Conservation (phyloP, 2,329 filamentous ascomycete species). For the Camillea tinctor region DNA sequence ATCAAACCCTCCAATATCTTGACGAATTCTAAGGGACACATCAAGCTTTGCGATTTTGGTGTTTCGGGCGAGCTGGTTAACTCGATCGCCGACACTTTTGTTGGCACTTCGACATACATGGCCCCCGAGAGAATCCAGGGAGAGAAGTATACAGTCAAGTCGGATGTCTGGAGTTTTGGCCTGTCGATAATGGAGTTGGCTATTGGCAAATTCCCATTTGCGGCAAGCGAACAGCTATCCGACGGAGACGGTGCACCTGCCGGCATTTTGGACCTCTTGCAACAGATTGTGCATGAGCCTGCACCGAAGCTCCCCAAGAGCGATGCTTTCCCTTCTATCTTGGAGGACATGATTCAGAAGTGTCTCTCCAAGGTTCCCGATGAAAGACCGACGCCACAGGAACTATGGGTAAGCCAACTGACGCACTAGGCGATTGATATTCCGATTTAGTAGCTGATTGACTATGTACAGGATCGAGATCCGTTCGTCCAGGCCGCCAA, state of each 20-base stretch:
- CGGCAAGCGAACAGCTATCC: conserved; percentile 65
- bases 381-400: conserved; percentile 84
- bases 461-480: conserved; percentile 70
- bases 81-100: conserved; percentile 96
- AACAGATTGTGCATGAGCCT: conserved; percentile 96
- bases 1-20: conserved; percentile 98
- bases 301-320: conserved; percentile 93
- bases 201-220: conserved; percentile 96
- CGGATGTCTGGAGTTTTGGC: conserved; percentile 98
- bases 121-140: conserved; percentile 97
- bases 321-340: conserved; percentile 90
- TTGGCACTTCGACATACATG: conserved; percentile 99
- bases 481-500: conserved; percentile 95
- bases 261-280: conserved; percentile 90
- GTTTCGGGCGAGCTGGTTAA: conserved; percentile 98
- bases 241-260: conserved; percentile 82
- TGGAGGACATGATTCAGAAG: conserved; percentile 97
- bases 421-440: background rate
- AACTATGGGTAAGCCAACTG: conserved; percentile 81
- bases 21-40: conserved; percentile 88
- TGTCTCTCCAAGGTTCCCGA: conserved; percentile 89
- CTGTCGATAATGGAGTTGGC: conserved; percentile 94
- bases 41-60: conserved; percentile 98
- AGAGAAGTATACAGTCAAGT: conserved; percentile 95
- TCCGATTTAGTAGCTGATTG: conserved; percentile 17